Conservation (phyloP, 2,329 filamentous ascomycete genomes). For the Xylariales sp. region DNA sequence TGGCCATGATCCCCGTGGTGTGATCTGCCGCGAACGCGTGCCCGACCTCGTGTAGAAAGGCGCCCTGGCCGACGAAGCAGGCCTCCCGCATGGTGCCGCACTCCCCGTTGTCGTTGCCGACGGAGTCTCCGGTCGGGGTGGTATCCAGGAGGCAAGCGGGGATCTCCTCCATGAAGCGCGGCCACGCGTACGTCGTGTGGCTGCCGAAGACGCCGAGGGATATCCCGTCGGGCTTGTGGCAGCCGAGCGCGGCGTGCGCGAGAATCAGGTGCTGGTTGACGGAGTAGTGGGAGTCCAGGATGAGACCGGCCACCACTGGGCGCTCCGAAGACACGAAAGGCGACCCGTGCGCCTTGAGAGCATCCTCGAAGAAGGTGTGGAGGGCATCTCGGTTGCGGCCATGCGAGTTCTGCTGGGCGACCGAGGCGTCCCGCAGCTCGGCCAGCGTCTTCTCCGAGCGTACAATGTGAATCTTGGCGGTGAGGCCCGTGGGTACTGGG, state of each 20-base stretch:
- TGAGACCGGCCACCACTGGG: conserved; percentile 65
- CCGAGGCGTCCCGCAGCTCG: conserved; percentile 59
- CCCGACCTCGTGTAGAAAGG: conserved; percentile 60
- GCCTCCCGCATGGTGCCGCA: conserved; percentile 38
- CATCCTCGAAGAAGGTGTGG: conserved; percentile 24
- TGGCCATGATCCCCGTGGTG: conserved; percentile 61
- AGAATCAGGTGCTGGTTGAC: conserved; percentile 52
- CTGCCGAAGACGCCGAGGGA: conserved; percentile 70
- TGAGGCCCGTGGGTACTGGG: conserved; percentile 50
- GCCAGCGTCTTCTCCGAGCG: conserved; percentile 61
- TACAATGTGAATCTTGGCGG: conserved; percentile 66
- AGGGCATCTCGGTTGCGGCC: conserved; percentile 55
- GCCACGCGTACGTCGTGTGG: conserved; percentile 66
- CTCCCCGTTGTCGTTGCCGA: conserved; percentile 37
- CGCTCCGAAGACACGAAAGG: conserved; percentile 31
- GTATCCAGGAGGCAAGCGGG: conserved; percentile 39
- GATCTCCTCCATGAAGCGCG: conserved; percentile 65
- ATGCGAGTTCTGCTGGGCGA: conserved; percentile 58
- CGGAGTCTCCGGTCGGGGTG: conserved; percentile 27
- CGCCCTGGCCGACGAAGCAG: conserved; percentile 40
- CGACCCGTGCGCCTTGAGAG: conserved; percentile 40
- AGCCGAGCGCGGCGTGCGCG: conserved; percentile 62
- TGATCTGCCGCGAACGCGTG: conserved; percentile 67
- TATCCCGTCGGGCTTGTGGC: conserved; percentile 46
- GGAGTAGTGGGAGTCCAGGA: conserved; percentile 68